A percentile compares a stretch with the other conserved stretches of the same genome.
Conservation (phyloP, 176 grass and related monocot genomes). For the Tuctoria greenei region DNA sequence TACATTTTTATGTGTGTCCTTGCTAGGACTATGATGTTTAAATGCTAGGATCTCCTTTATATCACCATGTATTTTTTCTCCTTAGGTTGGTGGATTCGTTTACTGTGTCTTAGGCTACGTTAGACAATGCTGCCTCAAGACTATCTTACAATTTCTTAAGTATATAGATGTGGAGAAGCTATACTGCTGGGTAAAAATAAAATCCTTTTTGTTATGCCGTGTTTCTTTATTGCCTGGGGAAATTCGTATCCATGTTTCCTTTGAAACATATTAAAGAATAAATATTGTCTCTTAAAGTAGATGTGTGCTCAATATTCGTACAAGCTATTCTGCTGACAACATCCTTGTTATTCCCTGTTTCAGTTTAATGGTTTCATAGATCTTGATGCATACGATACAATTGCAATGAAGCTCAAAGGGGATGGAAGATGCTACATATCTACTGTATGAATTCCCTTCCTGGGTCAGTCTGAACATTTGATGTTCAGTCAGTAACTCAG, state of each 20-base stretch:
- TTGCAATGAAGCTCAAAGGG: constrained; percentile 91
- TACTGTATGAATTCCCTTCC: constrained; percentile 53
- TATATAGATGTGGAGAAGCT: not conserved
- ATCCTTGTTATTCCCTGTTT: constrained; percentile 17
- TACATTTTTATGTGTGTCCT: not conserved
- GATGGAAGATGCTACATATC: constrained; percentile 98
- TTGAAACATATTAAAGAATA: not conserved
- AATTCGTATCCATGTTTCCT: not conserved
- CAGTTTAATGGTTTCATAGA: constrained; percentile 92
- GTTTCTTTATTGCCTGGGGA: not conserved
- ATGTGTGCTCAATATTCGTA: not conserved
- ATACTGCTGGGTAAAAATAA: not conserved
- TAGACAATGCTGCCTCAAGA: not conserved
- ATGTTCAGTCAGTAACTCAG: constrained; percentile 31
- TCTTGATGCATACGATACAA: constrained; percentile 91
- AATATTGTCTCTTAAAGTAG: not conserved
- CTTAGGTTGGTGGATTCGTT: not conserved
- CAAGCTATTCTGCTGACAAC: constrained; percentile 24
- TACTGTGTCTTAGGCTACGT: not conserved
- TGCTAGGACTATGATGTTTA: not conserved
- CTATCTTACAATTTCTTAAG: not conserved
- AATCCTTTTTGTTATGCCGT: not conserved
- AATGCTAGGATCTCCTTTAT: not conserved
- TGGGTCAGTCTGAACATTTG: constrained; percentile 6
- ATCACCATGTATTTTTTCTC: constrained; percentile 18